These are phyloP conservation scores for Cnidoscolus chayamansa DNA, from an alignment of 441 rosid species.

Conservation along the genomic window DNA sequence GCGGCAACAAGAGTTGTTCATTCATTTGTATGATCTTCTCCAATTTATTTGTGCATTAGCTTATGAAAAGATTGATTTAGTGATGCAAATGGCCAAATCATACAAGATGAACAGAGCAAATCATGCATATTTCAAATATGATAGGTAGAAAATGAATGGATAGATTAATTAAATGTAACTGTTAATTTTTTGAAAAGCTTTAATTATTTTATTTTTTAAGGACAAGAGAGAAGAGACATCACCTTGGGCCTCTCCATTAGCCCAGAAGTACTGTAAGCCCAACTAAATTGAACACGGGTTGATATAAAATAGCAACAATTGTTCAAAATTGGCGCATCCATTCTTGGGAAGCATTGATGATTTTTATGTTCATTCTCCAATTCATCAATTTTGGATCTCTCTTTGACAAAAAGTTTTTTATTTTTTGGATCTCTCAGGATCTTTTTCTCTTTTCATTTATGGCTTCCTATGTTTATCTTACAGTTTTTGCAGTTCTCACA, in stretches of 20 bases:
- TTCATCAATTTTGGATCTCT: slow-evolving; percentile 1
- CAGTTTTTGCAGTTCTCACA: slow-evolving; percentile 33
- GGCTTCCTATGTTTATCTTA: slow-evolving; percentile 39
- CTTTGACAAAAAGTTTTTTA: too few relatives aligned
- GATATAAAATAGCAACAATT: background rate
- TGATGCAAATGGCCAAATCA: background rate
- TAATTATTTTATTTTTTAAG: too few relatives aligned
- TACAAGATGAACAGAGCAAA: background rate
- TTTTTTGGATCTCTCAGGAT: background rate
- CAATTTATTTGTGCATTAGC: background rate
- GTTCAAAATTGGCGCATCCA: background rate
- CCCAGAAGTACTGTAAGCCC: background rate
- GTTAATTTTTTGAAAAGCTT: too few relatives aligned
- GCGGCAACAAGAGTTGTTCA: slow-evolving; percentile 9
- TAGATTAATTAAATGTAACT: too few relatives aligned
- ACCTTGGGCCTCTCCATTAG: background rate
- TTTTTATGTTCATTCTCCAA: background rate
- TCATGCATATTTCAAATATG: too few relatives aligned
- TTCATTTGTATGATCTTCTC: slow-evolving; percentile 27
- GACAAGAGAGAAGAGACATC: too few relatives aligned
- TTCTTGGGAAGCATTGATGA: background rate
- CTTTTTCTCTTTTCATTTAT: slow-evolving; percentile 24
- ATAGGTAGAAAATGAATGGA: too few relatives aligned
- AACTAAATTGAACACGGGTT: background rate
- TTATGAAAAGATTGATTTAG: background rate